Base-by-base conservation (phyloP, 2,329 filamentous ascomycete genomes). In the Colletotrichum caudatum region DNA sequence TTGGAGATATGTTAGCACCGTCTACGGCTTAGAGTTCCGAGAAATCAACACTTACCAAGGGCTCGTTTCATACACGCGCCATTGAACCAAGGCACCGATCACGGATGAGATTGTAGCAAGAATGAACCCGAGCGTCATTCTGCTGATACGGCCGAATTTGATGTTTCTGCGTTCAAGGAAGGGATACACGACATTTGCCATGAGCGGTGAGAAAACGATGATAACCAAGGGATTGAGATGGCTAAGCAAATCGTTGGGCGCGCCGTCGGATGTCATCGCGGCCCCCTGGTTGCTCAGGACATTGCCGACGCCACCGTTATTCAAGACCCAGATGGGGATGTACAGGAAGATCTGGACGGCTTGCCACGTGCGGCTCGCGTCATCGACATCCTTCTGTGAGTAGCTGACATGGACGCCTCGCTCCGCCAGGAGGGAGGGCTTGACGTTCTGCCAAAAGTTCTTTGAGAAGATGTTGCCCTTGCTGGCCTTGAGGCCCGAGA, bases 301-400 rank as follows among this genome's bases (percentile, higher is more conserved):
- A 33, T 75, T 77, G n/a, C 79, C 81, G 37, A 84, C 77, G 35
- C 82, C 82, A 18, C 81, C 81, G 63, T 84, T 80, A 73, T 82
- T 84, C 72, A 83, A 74, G 68, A 76, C 77, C 75, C 80, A 83
- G 6, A 84, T 76, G 6, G 82, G 82, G 41, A 83, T 79, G 73
- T 83, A 84, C 35, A 82, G 76, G 76, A 82, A 81, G 77, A 85
- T 80, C 68, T 81, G 77, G n/a, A 80, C 80, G 7, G 82, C 83
- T 35, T 80, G 75, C 76, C 81, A 81, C 0, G 82, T 84, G 77
- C 90, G 88, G 66, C 84, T 83, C 18, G 91, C 87, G 75, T 93
- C 90, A 75, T 89, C 88, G 62, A 94, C 90, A 84, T 90, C 91
- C 46, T 86, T 87, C 75, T 92, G 90, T 54, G 89, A 88, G 74